Base-by-base conservation (phyloP, 371 early-diverging fungal species). In the Entomophthora muscae region DNA sequence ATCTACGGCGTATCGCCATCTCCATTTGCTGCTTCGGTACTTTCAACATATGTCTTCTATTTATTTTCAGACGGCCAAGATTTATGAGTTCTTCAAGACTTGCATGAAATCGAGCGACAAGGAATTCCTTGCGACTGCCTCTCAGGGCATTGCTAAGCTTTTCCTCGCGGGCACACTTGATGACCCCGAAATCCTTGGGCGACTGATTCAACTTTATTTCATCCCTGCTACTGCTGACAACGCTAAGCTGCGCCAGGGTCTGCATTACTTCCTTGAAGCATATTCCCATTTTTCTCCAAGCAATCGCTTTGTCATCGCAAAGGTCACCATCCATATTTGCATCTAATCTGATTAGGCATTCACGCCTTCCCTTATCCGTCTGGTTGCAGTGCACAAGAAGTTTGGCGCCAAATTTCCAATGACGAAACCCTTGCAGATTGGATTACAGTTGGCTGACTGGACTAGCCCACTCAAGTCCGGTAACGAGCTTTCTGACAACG, bases 221-320 rank as follows among this genome's bases (percentile, higher is more conserved):
- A 83, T 88, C 68, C 86, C 88, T 2, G 67, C 71, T 0, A 83
- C 85, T 3, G 69, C 69, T 17, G 66, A 66, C 26, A 89, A 86
- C 66, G 70, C 78, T 57, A 80, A 78, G 29, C 72, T 89, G 53
- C 77, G 87, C 1, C 93, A 91, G 69, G 89, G 90, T 63, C 72
- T 92, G 23, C 79, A 79, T 27, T 91, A 91, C 69, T 92, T 92
- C 66, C 81, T 92, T 67, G 90, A 88, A 2, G 90, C 84, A 3
- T 89, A 79, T 62, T 80, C 86, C 66, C 83, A 84, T 64, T 85
- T 88, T 23, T 74, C 82, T 0, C 68, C 70, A 32, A 81, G 79
- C 24, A 63, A 88, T 66, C 67, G 68, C 26, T 62, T 69, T 65
- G 75, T 63, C 31, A 24, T 56, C 13, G 27, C 13, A 13, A 13